These are phyloP conservation scores for Aspergillus aculeatus DNA, from an alignment of 2,329 filamentous ascomycete species.

Conservation along the genomic window DNA sequence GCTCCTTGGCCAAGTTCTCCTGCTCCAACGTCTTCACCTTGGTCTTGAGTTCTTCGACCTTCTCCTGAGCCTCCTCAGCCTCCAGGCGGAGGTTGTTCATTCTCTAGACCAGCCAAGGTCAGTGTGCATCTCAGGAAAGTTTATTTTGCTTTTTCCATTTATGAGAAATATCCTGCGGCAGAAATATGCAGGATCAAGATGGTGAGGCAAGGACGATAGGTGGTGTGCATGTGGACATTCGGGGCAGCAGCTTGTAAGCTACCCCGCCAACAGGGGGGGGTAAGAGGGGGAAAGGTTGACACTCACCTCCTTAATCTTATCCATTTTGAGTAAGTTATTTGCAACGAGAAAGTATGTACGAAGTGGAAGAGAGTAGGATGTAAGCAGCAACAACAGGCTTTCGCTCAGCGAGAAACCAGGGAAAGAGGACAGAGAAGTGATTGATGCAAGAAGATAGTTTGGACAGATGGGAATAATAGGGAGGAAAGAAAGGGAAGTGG, in stretches of 20 bases:
- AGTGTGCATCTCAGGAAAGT: neutral
- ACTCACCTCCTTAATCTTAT: constrained; percentile 87
- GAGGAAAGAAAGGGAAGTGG: constrained; percentile 18
- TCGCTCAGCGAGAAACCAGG: constrained; percentile 39
- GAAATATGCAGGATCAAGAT: constrained; percentile 13
- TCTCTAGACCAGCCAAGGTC: constrained; percentile 60
- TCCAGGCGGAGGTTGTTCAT: constrained; percentile 93
- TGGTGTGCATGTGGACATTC: constrained; percentile 25
- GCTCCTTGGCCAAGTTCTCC: constrained; percentile 94
- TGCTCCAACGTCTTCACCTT: constrained; percentile 91
- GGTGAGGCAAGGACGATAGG: constrained; percentile 1
- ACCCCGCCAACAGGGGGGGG: constrained; percentile 40
- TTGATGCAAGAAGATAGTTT: constrained; percentile 11
- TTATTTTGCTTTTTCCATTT: constrained; percentile 20
- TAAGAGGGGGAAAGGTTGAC: constrained; percentile 15
- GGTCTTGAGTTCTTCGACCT: constrained; percentile 81
- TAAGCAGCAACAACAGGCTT: constrained; percentile 24
- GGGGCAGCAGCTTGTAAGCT: constrained; percentile 34
- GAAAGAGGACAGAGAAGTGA: constrained; percentile 7
- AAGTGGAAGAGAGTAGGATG: constrained; percentile 21
- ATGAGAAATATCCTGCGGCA: neutral
- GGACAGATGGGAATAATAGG: constrained; percentile 20
- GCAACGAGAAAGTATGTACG: constrained; percentile 26
- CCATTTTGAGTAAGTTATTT: constrained; percentile 57
- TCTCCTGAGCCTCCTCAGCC: constrained; percentile 77